A percentile compares a stretch with the other conserved stretches of the same genome.
Conservation (phyloP, 2,329 filamentous ascomycete genomes). For the Phoma sp. region DNA sequence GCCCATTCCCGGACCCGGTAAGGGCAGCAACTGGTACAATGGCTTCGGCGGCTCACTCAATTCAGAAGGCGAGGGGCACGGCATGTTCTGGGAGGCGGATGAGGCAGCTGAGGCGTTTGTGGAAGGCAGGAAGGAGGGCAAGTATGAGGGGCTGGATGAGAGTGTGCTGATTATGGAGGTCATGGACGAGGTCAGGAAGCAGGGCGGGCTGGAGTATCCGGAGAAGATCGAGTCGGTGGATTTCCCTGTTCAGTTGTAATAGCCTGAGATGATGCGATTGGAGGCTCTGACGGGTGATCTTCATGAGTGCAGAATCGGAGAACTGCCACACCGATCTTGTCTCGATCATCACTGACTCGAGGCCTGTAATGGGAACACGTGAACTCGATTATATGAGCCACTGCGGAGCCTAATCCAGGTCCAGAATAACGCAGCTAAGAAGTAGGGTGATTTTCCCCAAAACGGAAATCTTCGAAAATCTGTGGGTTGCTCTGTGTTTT, state of each 20-base stretch:
- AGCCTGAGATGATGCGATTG: not conserved
- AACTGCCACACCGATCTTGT: no score
- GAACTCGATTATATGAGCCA: no score
- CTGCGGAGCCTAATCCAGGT: no score
- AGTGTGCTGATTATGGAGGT: slow-evolving; percentile 84
- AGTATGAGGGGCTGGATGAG: slow-evolving; percentile 68
- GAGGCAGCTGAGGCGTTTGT: slow-evolving; percentile 76
- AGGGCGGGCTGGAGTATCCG: slow-evolving; percentile 67
- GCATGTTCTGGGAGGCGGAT: slow-evolving; percentile 90
- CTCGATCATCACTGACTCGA: no score
- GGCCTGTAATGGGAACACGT: no score
- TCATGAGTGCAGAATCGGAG: no score
- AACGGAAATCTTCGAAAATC: no score
- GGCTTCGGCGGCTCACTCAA: slow-evolving; percentile 52
- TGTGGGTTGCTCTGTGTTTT: no score
- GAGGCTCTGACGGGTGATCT: no score
- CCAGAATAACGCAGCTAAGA: no score
- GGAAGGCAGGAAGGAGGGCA: slow-evolving; percentile 79
- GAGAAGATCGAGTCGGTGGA: slow-evolving; percentile 66
- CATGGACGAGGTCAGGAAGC: slow-evolving; percentile 72
- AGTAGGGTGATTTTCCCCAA: no score
- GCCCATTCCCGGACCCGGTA: slow-evolving; percentile 54
- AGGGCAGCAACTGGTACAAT: slow-evolving; percentile 55
- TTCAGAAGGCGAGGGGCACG: slow-evolving; percentile 69
- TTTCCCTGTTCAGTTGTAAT: slow-evolving; percentile 39